These are phyloP conservation scores for Lentinula raphanica DNA, from an alignment of 768 basidiomycete species.

Conservation along the genomic window DNA sequence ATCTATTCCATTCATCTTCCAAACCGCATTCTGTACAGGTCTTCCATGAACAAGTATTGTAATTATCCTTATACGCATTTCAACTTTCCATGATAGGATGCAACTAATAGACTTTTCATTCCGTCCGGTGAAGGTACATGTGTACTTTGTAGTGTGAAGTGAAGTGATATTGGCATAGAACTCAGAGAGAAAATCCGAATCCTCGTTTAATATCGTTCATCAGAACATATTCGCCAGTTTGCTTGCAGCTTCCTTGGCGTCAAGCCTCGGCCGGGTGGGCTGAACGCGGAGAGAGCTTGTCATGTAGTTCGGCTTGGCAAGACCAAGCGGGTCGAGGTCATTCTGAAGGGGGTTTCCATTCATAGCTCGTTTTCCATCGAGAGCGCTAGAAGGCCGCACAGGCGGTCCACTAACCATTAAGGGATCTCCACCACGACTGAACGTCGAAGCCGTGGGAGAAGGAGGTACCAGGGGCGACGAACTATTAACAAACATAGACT, in stretches of 20 bases:
- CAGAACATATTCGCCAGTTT: conserved; percentile 89
- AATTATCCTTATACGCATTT: neutral
- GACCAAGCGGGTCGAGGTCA: conserved; percentile 60
- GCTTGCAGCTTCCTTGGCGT: conserved; percentile 82
- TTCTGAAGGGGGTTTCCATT: conserved; percentile 26
- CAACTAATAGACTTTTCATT: neutral
- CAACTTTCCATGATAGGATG: neutral
- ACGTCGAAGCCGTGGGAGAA: conserved; percentile 23
- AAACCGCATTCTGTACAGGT: neutral
- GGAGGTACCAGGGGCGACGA: conserved; percentile 28
- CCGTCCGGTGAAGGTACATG: neutral
- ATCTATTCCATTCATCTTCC: neutral
- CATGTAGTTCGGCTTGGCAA: conserved; percentile 58
- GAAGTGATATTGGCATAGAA: no score
- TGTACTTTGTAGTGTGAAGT: no score
- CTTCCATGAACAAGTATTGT: neutral
- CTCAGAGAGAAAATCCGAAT: no score
- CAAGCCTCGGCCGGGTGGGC: conserved; percentile 68
- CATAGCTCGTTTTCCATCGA: conserved; percentile 11
- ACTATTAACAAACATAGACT: conserved; percentile 67
- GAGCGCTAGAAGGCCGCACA: conserved; percentile 12
- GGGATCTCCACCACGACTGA: conserved; percentile 7
- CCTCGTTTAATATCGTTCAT: no score
- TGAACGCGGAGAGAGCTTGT: conserved; percentile 68
- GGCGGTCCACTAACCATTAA: conserved; percentile 11